Evolutionary conservation across 73 alveolate genomes (phyloP), one percentile per base, ranked within the genome.

Genomic region (Stentor coeruleus): DNA sequence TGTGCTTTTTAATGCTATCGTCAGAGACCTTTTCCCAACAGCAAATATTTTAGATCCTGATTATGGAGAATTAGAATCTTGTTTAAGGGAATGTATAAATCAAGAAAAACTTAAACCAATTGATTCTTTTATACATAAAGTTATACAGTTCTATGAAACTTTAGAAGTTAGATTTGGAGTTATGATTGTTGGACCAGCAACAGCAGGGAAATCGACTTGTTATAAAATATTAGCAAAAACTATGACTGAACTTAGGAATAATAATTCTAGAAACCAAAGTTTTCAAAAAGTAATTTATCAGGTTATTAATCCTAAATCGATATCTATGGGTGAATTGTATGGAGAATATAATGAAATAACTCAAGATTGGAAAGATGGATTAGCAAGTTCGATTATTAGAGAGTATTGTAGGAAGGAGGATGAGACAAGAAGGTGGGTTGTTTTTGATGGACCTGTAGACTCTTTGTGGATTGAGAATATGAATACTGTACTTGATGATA

Each of bases 401-500:
- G 93, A 90, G 82, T 98, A 98, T 14, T 91, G 98, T 38, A 79
- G 90, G 38, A 97, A 95, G 81, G 95, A 86, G 81, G 95, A 95
- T 20, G 96, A 90, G 41, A 98, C 92, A 26, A 84, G 85, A 73
- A 88, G 94, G 66, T 95, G 98, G 95, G 98, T 95, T 35, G 98
- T 97, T 6, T 91, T 97, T 81, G 99, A 97, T 95, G 99, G 99
- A 14, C 99, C 99, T 42, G 98, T 97, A 20, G 99, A 97, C 90
- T 97, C 99, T 2, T 86, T 95, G 42, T 97, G 99, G 99, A 97
- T 97, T 42, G 99, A 97, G 93, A 97, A 97, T 82, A 97, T 97
- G 99, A 97, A 97, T 84, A 95, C 99, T 82, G 99, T 97, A n/a
- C 91, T 97, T 40, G 99, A 97, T 91, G 99, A 97, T 85, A 92